Percentiles rank a stretch among this genome's conserved stretches.
phyloP scores from a whole-genome alignment of 768 basidiomycete genomes.

The Suillus tomentosus region DNA sequence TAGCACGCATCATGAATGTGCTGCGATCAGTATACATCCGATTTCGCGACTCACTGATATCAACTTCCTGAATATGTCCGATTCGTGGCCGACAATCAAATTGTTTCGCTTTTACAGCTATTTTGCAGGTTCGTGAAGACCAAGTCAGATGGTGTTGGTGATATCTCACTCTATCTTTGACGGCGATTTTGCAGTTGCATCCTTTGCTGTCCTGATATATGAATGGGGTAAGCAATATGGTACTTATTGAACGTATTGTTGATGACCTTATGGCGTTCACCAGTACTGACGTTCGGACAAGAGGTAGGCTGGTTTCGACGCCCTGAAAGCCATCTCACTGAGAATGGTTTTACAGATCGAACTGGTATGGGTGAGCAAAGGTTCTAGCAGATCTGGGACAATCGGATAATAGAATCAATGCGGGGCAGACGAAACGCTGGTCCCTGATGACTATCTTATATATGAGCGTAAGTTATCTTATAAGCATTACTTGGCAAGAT shows the following conservation, averaged over 20 bases:
- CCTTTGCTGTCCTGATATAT: not conserved
- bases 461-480: not conserved
- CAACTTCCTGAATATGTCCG: not conserved
- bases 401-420: not conserved
- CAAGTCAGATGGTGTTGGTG: not conserved
- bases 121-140: conserved; percentile 1
- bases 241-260: not conserved
- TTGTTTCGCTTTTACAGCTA: not conserved
- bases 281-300: not conserved
- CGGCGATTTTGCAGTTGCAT: not conserved
- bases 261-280: not conserved
- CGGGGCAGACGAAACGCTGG: conserved; percentile 1
- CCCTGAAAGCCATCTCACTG: not conserved
- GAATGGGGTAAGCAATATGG: not conserved
- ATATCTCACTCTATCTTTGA: not conserved
- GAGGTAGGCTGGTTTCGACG: not conserved
- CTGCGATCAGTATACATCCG: not conserved
- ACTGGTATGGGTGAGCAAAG: not conserved
- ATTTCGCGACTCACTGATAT: not conserved
- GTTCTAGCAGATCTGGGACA: no score
- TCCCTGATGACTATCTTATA: not conserved
- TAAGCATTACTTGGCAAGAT: not conserved
- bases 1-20: not conserved
- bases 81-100: not conserved
- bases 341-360: not conserved